Percentiles rank a stretch among this genome's conserved stretches.
These are phyloP conservation scores for Phytophthora quininea DNA, from an alignment of 352 stramenopile genomes.

Conservation along the genomic window DNA sequence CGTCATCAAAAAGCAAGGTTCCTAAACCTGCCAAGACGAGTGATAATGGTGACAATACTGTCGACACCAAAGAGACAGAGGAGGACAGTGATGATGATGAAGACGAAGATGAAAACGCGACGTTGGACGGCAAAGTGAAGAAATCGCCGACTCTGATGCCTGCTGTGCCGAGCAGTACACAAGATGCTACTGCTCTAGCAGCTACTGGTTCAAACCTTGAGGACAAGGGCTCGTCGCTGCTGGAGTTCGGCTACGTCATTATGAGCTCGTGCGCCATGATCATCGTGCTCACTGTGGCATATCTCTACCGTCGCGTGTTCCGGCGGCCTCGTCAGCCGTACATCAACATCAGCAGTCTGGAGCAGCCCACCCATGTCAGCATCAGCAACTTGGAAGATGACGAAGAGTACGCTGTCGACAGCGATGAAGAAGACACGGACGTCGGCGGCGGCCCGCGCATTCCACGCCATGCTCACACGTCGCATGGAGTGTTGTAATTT, in stretches of 20 bases:
- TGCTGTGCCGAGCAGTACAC: slow-evolving; percentile 7
- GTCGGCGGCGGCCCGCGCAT: slow-evolving; percentile 25
- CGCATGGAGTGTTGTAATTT: slow-evolving; percentile 28
- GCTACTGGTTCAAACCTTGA: slow-evolving; percentile 29
- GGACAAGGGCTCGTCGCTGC: slow-evolving; percentile 33
- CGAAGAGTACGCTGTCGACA: slow-evolving; percentile 37
- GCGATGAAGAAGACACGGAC: slow-evolving; percentile 49
- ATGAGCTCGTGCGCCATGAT: slow-evolving; percentile 67
- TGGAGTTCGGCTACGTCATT: slow-evolving; percentile 67
- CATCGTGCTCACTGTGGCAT: slow-evolving; percentile 61
- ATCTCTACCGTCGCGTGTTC: slow-evolving; percentile 80
- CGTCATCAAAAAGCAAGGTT: slow-evolving; percentile 3
- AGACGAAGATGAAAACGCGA: slow-evolving; percentile 27
- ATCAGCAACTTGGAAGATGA: slow-evolving; percentile 29
- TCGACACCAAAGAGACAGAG: slow-evolving; percentile 21
- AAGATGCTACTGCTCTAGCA: slow-evolving; percentile 25
- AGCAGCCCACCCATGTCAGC: slow-evolving; percentile 32
- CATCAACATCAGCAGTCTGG: slow-evolving; percentile 71
- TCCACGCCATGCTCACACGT: slow-evolving; percentile 37
- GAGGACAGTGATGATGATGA: slow-evolving; percentile 30
- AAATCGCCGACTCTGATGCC: not conserved
- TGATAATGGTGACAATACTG: slow-evolving; percentile 7
- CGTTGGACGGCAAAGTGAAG: slow-evolving; percentile 10
- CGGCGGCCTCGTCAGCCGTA: slow-evolving; percentile 60
- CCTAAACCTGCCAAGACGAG: slow-evolving; percentile 7